Evolutionary conservation across 345 rosid species (phyloP).

Genomic region (Mallotus nudiflorus): DNA sequence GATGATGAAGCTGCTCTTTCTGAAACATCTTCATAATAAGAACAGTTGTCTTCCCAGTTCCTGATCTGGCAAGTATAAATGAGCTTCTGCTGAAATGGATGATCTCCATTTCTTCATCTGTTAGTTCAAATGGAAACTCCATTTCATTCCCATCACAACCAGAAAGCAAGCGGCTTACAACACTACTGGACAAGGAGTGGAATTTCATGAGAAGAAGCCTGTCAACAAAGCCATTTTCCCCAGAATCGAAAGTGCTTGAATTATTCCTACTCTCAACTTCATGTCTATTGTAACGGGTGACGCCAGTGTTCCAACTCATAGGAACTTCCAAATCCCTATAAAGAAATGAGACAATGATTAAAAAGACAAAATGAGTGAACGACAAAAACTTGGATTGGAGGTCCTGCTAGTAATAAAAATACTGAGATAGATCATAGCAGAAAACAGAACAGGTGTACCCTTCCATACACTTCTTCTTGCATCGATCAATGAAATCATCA

Average conservation of each 20-base stretch:
- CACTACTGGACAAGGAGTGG: slow-evolving; percentile 42
- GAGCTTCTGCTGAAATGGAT: slow-evolving; percentile 40
- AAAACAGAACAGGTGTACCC: slow-evolving; percentile 37
- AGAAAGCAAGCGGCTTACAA: slow-evolving; percentile 38
- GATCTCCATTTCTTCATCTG: slow-evolving; percentile 42
- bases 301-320: slow-evolving; percentile 38
- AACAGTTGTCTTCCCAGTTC: slow-evolving; percentile 60
- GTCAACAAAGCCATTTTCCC: slow-evolving; percentile 27
- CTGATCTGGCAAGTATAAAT: slow-evolving; percentile 54
- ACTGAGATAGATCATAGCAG: neutral
- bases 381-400: neutral
- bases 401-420: neutral
- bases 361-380: neutral
- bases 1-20: slow-evolving; percentile 35
- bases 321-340: slow-evolving; percentile 52
- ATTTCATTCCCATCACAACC: slow-evolving; percentile 38
- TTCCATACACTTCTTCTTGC: slow-evolving; percentile 43
- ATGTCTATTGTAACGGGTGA: slow-evolving; percentile 20
- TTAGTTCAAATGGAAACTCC: slow-evolving; percentile 52
- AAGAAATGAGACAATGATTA: neutral
- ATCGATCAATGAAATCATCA: slow-evolving; percentile 39
- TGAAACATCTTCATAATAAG: slow-evolving; percentile 47
- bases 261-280: slow-evolving; percentile 13
- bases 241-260: slow-evolving; percentile 17
- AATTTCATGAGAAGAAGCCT: slow-evolving; percentile 54